These are phyloP conservation scores for Camellia sinensis DNA, from an alignment of 148 eudicot species.

Conservation along the genomic window DNA sequence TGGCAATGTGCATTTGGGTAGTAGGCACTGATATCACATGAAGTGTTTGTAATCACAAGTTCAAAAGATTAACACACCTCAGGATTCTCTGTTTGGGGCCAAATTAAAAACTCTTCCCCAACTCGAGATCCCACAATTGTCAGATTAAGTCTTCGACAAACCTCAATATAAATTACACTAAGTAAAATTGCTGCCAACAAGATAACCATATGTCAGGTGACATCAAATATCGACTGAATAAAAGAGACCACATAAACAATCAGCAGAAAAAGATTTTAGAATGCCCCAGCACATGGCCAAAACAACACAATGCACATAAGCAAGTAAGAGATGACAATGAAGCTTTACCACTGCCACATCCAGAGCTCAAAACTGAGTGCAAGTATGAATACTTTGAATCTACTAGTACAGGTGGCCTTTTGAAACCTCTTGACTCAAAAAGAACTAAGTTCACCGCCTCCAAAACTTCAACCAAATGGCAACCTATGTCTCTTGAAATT, in stretches of 20 bases:
- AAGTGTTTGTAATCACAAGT: neutral
- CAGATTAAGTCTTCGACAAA: slow-evolving; percentile 89
- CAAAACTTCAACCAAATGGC: slow-evolving; percentile 76
- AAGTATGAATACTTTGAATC: slow-evolving; percentile 78
- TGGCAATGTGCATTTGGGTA: neutral
- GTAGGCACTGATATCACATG: neutral
- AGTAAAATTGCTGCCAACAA: slow-evolving; percentile 75
- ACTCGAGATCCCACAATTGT: slow-evolving; percentile 89
- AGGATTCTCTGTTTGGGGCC: slow-evolving; percentile 84
- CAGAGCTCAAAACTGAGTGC: slow-evolving; percentile 71
- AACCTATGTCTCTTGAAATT: slow-evolving; percentile 82
- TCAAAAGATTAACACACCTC: slow-evolving; percentile 48
- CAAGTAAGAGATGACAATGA: slow-evolving; percentile 15
- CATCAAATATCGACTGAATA: slow-evolving; percentile 5
- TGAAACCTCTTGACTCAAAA: slow-evolving; percentile 69
- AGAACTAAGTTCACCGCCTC: slow-evolving; percentile 90
- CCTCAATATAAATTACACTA: slow-evolving; percentile 82
- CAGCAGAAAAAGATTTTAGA: neutral
- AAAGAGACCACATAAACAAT: neutral
- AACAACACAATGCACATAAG: neutral
- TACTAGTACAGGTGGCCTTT: slow-evolving; percentile 60
- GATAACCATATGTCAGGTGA: slow-evolving; percentile 17
- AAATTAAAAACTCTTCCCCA: slow-evolving; percentile 90
- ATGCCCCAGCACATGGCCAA: neutral
- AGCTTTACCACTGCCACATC: slow-evolving; percentile 68